Evolutionary conservation across 2,329 filamentous ascomycete species (phyloP).

Genomic region (Emergomyces orientalis): DNA sequence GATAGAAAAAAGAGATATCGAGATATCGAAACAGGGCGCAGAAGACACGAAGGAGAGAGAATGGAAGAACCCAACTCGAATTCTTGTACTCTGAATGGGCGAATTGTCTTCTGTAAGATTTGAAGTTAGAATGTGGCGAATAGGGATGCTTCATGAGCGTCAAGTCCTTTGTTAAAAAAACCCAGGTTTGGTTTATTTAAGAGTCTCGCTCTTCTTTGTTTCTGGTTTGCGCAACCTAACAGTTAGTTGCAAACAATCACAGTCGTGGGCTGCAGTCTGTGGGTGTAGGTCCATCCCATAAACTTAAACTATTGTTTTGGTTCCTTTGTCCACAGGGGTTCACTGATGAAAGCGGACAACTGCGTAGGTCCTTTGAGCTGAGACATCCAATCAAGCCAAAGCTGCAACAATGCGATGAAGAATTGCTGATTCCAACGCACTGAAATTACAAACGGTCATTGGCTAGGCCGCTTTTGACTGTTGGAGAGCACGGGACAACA

Average conservation of each 20-base stretch:
- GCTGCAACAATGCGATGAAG: conserved; percentile 27
- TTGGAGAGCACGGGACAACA: background rate
- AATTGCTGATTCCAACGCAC: conserved; percentile 18
- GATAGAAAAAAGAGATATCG: conserved; percentile 9
- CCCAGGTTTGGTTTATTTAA: conserved; percentile 12
- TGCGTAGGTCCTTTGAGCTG: conserved; percentile 18
- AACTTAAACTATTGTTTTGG: conserved; percentile 21
- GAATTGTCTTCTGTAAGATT: conserved; percentile 12
- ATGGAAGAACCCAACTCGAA: conserved; percentile 15
- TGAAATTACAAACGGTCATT: conserved; percentile 18
- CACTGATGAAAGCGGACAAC: conserved; percentile 24
- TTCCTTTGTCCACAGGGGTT: conserved; percentile 26
- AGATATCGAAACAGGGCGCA: conserved; percentile 1
- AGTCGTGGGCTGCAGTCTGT: conserved; percentile 13
- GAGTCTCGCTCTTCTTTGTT: conserved; percentile 16
- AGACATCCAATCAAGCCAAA: conserved; percentile 21
- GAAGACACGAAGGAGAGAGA: conserved; percentile 10
- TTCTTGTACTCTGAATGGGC: conserved; percentile 15
- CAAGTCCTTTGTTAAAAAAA: conserved; percentile 14
- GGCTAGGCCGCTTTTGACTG: conserved; percentile 5
- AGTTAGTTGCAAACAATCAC: conserved; percentile 19
- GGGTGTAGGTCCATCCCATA: background rate
- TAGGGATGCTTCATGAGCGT: conserved; percentile 7
- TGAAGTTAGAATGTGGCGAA: conserved; percentile 12
- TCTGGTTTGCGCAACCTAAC: conserved; percentile 9